Evolutionary conservation across 176 grass and related monocot genomes (phyloP).

Genomic region (Aegilops sharonensis): DNA sequence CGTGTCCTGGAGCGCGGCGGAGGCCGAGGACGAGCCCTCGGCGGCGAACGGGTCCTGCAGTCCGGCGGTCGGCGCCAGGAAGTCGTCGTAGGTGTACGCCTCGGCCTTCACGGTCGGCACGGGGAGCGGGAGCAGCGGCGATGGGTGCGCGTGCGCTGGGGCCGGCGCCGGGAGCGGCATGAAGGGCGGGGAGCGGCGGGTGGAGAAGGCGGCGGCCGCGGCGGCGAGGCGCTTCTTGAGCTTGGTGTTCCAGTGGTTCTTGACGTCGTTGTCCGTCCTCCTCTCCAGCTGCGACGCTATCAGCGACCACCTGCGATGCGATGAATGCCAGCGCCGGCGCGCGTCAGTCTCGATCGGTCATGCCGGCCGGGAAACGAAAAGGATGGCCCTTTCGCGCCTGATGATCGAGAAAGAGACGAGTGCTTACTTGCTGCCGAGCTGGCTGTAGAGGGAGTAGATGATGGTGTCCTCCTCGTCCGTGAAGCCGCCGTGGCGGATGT

Average conservation of each 20-base stretch:
- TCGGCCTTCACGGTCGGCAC: constrained; percentile 62
- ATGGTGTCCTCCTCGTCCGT: constrained; percentile 77
- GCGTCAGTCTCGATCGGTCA: background rate
- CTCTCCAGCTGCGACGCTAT: constrained; percentile 70
- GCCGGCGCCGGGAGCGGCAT: background rate
- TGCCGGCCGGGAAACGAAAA: background rate
- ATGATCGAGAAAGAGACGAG: background rate
- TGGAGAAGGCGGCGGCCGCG: background rate
- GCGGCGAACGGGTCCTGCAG: constrained; percentile 1
- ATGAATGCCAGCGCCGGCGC: background rate
- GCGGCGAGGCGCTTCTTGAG: constrained; percentile 66
- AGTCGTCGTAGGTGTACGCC: constrained; percentile 64
- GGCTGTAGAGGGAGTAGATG: constrained; percentile 68
- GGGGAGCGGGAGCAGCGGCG: constrained; percentile 31
- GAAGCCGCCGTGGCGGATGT: constrained; percentile 84
- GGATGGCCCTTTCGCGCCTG: background rate
- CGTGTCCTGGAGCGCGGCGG: constrained; percentile 25
- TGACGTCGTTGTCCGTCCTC: constrained; percentile 96
- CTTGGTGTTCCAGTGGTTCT: constrained; percentile 99
- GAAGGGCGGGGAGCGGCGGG: background rate
- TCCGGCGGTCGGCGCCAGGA: constrained; percentile 36
- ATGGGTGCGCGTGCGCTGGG: background rate
- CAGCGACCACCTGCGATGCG: constrained; percentile 58
- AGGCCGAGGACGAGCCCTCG: background rate
- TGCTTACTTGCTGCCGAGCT: constrained; percentile 73